A percentile compares a stretch with the other conserved stretches of the same genome.
phyloP scores from a whole-genome alignment of 768 basidiomycete species.

The Pleurotus citrinopileatus region DNA sequence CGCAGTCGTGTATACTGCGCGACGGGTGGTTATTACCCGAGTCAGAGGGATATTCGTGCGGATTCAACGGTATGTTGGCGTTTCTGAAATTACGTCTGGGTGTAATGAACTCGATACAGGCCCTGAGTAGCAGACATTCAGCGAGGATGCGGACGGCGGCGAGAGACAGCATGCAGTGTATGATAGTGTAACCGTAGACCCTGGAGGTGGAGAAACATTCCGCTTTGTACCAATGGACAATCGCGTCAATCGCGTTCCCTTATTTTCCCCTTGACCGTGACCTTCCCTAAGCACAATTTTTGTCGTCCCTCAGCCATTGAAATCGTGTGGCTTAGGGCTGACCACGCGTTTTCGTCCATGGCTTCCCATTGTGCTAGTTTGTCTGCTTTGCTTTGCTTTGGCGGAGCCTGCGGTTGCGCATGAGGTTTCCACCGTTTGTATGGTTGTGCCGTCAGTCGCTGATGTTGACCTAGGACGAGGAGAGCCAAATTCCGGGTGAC shows the following conservation, averaged over 20 bases:
- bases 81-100: not conserved
- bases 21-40: not conserved
- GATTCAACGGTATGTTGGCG: not conserved
- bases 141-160: too few relatives aligned
- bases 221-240: too few relatives aligned
- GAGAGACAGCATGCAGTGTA: too few relatives aligned
- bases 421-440: constrained; percentile 17
- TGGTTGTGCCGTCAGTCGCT: constrained; percentile 22
- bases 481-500: constrained; percentile 53
- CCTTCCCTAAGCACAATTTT: constrained; percentile 47
- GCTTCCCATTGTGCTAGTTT: constrained; percentile 21
- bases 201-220: too few relatives aligned
- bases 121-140: too few relatives aligned
- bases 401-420: constrained; percentile 35
- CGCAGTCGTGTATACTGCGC: not conserved
- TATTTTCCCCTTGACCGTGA: constrained; percentile 21
- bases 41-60: not conserved
- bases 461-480: constrained; percentile 33
- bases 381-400: constrained; percentile 14
- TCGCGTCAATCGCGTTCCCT: not conserved
- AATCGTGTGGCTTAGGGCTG: constrained; percentile 49
- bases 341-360: constrained; percentile 38
- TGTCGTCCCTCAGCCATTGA: constrained; percentile 59
- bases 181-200: too few relatives aligned
- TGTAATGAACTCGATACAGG: too few relatives aligned